These are phyloP conservation scores for Chrysosporium queenslandicum DNA, from an alignment of 2,329 filamentous ascomycete genomes.

Conservation along the genomic window DNA sequence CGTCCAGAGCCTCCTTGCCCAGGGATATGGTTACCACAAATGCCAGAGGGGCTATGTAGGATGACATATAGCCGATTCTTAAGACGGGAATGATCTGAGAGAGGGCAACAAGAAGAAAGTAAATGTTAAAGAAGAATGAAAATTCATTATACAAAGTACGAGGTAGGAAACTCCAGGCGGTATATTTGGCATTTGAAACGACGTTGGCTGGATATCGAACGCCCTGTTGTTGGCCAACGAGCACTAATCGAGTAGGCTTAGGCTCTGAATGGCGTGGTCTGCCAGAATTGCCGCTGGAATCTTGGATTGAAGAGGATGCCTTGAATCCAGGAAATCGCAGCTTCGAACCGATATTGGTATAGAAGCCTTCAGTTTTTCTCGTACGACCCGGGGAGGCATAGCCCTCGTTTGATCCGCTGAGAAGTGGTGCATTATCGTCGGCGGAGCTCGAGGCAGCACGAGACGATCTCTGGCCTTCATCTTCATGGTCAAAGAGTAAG, in stretches of 20 bases:
- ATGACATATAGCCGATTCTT: conserved; percentile 86
- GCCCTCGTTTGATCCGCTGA: conserved; percentile 42
- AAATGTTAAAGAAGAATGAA: conserved; percentile 99
- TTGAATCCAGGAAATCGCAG: conserved; percentile 56
- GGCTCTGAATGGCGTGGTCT: conserved; percentile 24
- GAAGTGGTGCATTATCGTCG: conserved; percentile 65
- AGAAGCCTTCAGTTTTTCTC: conserved; percentile 27
- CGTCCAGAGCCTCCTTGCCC: conserved; percentile 91
- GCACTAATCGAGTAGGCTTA: conserved; percentile 58
- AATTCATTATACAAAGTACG: conserved; percentile 97
- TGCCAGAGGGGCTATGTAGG: conserved; percentile 82
- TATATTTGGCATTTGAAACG: conserved; percentile 96
- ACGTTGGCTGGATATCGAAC: conserved; percentile 78
- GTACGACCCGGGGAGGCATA: conserved; percentile 26
- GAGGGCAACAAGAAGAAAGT: conserved; percentile 88
- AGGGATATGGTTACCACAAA: conserved; percentile 89
- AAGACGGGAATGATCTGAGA: conserved; percentile 86
- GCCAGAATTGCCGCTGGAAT: neutral
- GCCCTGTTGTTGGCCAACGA: conserved; percentile 63
- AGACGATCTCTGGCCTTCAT: conserved; percentile 47
- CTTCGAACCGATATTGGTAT: conserved; percentile 44
- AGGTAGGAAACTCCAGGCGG: conserved; percentile 84
- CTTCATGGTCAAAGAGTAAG: conserved; percentile 55
- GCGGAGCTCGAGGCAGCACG: conserved; percentile 49
- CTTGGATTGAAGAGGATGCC: conserved; percentile 31